A percentile compares a stretch with the other conserved stretches of the same genome.
Evolutionary conservation across 306 rosid genomes (phyloP).

Genomic region (Carpinus fangiana): DNA sequence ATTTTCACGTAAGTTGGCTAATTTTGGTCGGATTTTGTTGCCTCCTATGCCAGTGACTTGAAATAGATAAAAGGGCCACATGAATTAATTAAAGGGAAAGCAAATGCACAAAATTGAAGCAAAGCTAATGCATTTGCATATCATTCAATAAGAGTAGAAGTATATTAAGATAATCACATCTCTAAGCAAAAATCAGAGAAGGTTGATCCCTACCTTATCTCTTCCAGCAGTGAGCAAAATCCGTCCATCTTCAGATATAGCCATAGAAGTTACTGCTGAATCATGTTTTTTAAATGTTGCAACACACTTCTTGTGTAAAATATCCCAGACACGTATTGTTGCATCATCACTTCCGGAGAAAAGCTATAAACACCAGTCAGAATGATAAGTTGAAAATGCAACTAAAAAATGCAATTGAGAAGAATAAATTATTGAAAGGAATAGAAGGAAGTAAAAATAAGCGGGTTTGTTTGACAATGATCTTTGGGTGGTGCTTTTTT

Average conservation of each 20-base stretch:
- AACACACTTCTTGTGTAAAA: conserved; percentile 59
- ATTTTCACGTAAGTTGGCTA: not conserved
- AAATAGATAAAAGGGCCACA: not conserved
- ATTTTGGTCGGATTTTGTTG: not conserved
- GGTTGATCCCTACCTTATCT: conserved; percentile 63
- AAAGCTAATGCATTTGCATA: not conserved
- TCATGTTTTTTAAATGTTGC: conserved; percentile 70
- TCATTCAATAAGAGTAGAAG: not conserved
- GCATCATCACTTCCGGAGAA: conserved; percentile 95
- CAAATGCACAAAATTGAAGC: not conserved
- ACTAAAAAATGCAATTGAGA: conserved; percentile 13
- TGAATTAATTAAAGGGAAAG: not conserved
- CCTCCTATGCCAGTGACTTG: not conserved
- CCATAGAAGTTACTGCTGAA: conserved; percentile 81
- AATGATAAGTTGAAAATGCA: conserved; percentile 20
- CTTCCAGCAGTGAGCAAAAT: conserved; percentile 93
- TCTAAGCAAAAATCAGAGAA: not conserved
- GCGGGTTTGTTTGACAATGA: no score
- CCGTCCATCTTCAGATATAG: conserved; percentile 85
- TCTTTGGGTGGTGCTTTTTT: no score
- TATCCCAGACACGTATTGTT: conserved; percentile 80
- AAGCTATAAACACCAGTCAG: conserved; percentile 54
- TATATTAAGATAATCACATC: not conserved
- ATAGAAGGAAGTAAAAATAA: not conserved
- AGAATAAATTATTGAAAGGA: conserved; percentile 10